Base-by-base conservation (phyloP, 305 asterid species). In the Lippia alba region DNA sequence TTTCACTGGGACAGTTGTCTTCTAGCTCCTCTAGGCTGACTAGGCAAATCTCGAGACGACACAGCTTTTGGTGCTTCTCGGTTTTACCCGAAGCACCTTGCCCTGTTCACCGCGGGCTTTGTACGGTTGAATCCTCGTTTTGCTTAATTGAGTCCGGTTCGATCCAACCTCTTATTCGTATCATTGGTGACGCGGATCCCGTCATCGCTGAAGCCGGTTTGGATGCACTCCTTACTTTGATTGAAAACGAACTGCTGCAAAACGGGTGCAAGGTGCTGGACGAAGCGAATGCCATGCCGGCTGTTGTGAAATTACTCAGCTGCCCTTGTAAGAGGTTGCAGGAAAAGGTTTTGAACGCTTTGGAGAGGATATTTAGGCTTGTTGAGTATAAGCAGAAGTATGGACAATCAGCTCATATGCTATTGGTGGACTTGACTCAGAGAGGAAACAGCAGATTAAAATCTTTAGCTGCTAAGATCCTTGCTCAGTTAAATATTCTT, bases 391-490 rank as follows among this genome's bases (percentile, higher is more conserved):
- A 84, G 70, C 81, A 74, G 1, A 85, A 56, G 67, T 84, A 84
- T 72, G 95, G 89, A 32, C 12, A 1, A 7, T 70, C 68, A 8
- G 88, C 83, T 63, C 87, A 86, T 33, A 70, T 45, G 83, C 74
- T 77, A 36, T 74, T 88, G 79, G 85, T 88, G 66, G 95, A 86
- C 41, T 83, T 88, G 86, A 83, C 92, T 33, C 92, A 81, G 56
- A 73, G 84, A 15, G 87, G 86, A 58, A 80, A 71, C 74, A 79
- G 55, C 70, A 72, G 76, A 41, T 40, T 81, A 56, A 86, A 62
- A 68, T 80, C 95, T 56, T 78, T 78, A 71, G 92, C 92, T 16
- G 95, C 92, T n/a, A 77, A 20, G 71, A 71, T 86, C 55, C 89
- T 88, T 70, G 95, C 87, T 75, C 92, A 76, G 59, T 59, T 88